These are phyloP conservation scores for Didymella exigua DNA, from an alignment of 2,329 filamentous ascomycete species.

Conservation along the genomic window DNA sequence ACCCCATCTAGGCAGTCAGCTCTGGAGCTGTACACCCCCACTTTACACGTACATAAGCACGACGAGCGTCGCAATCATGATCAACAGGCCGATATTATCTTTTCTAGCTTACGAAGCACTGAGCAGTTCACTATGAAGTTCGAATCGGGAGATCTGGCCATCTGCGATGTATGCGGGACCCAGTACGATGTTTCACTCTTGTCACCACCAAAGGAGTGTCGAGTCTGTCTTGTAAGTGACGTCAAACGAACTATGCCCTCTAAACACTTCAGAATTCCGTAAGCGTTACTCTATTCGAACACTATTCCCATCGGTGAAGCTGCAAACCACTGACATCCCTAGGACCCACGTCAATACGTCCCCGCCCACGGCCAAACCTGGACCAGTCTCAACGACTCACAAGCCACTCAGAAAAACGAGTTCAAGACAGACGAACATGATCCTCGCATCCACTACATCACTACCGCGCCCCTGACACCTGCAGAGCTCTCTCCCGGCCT, in stretches of 20 bases:
- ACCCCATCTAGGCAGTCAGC: constrained; percentile 13
- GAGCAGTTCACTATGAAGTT: constrained; percentile 32
- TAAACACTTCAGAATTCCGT: not conserved
- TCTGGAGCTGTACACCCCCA: constrained; percentile 13
- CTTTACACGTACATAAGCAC: constrained; percentile 15
- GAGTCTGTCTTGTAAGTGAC: constrained; percentile 71
- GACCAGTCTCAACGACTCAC: constrained; percentile 61
- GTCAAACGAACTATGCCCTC: not conserved
- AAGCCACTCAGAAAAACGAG: constrained; percentile 58
- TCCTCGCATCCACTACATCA: constrained; percentile 52
- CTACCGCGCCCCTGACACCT: constrained; percentile 43
- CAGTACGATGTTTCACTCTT: constrained; percentile 65
- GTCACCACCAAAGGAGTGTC: constrained; percentile 60
- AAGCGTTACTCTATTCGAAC: not conserved
- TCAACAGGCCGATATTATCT: not conserved
- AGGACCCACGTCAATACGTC: constrained; percentile 71
- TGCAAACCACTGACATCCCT: constrained; percentile 18
- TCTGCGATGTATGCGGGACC: constrained; percentile 73
- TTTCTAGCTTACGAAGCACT: not conserved
- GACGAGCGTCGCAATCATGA: not conserved
- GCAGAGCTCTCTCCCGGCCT: constrained; percentile 30
- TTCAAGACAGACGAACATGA: constrained; percentile 58
- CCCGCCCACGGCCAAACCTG: constrained; percentile 69
- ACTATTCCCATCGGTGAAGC: not conserved
- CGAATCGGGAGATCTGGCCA: constrained; percentile 53